Base-by-base conservation (phyloP, 352 stramenopile genomes). In the Lagenidium giganteum region DNA sequence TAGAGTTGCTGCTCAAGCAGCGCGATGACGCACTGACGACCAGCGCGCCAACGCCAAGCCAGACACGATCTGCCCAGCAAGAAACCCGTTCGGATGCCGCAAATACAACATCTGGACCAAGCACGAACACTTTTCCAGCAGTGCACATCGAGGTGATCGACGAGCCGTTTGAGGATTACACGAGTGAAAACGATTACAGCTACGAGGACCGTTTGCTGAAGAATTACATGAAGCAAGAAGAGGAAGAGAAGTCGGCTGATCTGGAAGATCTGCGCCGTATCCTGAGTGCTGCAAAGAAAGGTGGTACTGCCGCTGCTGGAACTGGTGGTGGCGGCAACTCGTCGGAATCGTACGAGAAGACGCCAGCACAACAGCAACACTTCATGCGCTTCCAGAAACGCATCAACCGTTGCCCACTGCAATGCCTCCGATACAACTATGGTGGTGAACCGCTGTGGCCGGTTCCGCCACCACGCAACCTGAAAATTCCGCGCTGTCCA, bases 301-400 rank as follows among this genome's bases (percentile, higher is more conserved):
- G 54, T 21, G 52, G 46, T 7, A 54, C 37, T 8, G 37, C 53
- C 17, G 31, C 8, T 13, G 42, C 41, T 42, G 34, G n/a, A 1
- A 45, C 32, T 9, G 52, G 39, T n/a, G 33, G 28, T 25, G 50
- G 51, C 12, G 44, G 47, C 3, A 54, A 62, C 0, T 68, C 68
- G 7, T 50, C 61, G 2, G 81, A 93, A 36, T 82, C 79, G 8
- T 93, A 93, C 42, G 81, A 93, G 59, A 82, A 78, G 40, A 91
- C 81, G 14, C 81, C 81, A 1, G 73, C 76, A 6, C 53, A 64
- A 13, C 69, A 89, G 45, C 74, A 79, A 22, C 70, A 90, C 55
- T 71, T 93, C n/a, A 51, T 91, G 48, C 73, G 70, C n/a, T 93
- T 93, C 57, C 78, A 93, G 51, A 86, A 93, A 51, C 81, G 81